phyloP scores from a whole-genome alignment of 495 filamentous ascomycete genomes.

The Cercophora samala region DNA sequence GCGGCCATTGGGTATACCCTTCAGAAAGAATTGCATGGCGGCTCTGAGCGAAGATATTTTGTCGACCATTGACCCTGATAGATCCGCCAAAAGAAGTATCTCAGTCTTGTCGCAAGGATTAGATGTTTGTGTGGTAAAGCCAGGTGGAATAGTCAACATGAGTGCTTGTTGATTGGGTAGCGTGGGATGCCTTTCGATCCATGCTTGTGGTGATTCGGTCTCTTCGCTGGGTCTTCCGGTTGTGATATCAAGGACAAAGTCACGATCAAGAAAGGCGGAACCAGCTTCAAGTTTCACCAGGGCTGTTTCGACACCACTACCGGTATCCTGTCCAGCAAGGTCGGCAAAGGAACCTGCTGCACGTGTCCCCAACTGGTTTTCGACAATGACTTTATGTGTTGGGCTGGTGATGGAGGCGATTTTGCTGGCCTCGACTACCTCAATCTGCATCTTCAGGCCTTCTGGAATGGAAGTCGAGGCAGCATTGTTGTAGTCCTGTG shows the following conservation, averaged over 20 bases:
- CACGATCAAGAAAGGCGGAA: slow-evolving; percentile 16
- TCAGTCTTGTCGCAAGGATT: slow-evolving; percentile 2
- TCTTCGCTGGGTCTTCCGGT: neutral
- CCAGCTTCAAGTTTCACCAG: slow-evolving; percentile 3
- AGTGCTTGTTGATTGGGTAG: slow-evolving; percentile 14
- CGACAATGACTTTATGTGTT: slow-evolving; percentile 9
- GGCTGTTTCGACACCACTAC: slow-evolving; percentile 10
- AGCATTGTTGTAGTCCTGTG: slow-evolving; percentile 18
- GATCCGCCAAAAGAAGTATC: slow-evolving; percentile 22
- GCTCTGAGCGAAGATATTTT: slow-evolving; percentile 18
- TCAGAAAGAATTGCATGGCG: slow-evolving; percentile 23
- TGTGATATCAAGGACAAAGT: slow-evolving; percentile 23
- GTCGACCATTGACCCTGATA: slow-evolving; percentile 20
- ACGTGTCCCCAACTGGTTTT: slow-evolving; percentile 10
- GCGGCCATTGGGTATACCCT: slow-evolving; percentile 15
- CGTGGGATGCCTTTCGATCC: slow-evolving; percentile 18
- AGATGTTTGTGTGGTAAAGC: slow-evolving; percentile 1
- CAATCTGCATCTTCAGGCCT: slow-evolving; percentile 14
- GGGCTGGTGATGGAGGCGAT: slow-evolving; percentile 12
- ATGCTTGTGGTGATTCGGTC: slow-evolving; percentile 16
- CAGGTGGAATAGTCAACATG: slow-evolving; percentile 19
- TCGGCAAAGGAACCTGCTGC: slow-evolving; percentile 15
- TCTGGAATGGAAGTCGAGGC: neutral
- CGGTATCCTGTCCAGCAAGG: slow-evolving; percentile 10
- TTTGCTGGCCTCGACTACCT: slow-evolving; percentile 13